Evolutionary conservation across 176 grass and related monocot genomes (phyloP), one percentile per base, ranked within the genome.

Genomic region (Musa beccarii): DNA sequence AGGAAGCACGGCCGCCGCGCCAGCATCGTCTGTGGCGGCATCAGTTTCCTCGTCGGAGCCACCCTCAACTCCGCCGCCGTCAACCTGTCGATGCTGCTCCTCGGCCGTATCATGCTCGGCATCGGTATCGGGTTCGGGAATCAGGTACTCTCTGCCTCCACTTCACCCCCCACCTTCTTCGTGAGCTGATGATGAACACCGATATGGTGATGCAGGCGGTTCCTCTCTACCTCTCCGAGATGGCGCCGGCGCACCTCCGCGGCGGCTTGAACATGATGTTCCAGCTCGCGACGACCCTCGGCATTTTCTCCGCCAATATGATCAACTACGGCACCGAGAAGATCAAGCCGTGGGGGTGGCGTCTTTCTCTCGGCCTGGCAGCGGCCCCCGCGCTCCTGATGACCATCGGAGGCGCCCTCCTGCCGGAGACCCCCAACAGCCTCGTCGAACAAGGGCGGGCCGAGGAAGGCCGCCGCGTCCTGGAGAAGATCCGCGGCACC

Each of bases 231-330:
- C 80, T 96, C 52, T 96, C 92, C 4, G 92, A 96, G 80, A 92
- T 97, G 93, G 93, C 90, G 12, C 90, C 93, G 51, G 88, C 94
- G 1, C 94, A 93, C 86, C 83, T 97, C 63, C 84, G 94, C 11
- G 94, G 94, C 1, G 94, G 54, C 7, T 88, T 97, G 73, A 97
- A 97, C 84, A 97, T 97, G 90, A 87, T 97, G 94, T 97, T 97
- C 87, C 94, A 97, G 81, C 85, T 97, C 3, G 94, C 94, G 10
- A 97, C 90, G 62, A 97, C 94, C 64, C 86, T 93, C 10, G 90
- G 94, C 80, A 97, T 97, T 76, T 84, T 97, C 86, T 85, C 83
- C 34, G 94, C 94, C 49, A 97, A 97, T 90, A 85, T 93, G 90
- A 80, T 97, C 86, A 97, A 97, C 83, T 97, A 93, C 68, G 94